phyloP scores from a whole-genome alignment of 2,329 filamentous ascomycete species.

The Beauveria sp. region DNA sequence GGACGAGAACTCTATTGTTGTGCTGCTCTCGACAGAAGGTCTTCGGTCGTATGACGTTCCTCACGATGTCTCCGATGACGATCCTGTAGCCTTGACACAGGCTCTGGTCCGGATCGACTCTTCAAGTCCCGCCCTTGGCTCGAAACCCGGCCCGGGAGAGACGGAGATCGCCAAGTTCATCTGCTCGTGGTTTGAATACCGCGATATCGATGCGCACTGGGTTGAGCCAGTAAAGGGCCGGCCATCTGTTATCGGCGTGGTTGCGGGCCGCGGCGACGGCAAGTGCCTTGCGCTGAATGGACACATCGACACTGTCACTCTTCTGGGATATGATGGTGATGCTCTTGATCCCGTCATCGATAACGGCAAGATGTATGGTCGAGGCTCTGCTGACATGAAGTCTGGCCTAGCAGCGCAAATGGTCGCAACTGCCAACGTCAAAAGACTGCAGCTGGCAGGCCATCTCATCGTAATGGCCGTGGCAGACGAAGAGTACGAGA shows the following conservation, averaged over 20 bases:
- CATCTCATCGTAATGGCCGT: conserved; percentile 47
- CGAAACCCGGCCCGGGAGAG: conserved; percentile 37
- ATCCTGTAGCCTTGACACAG: conserved; percentile 35
- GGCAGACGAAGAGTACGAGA: conserved; percentile 44
- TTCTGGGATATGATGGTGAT: conserved; percentile 37
- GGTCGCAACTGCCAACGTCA: conserved; percentile 31
- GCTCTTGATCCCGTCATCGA: conserved; percentile 35
- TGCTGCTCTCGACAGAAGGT: conserved; percentile 59
- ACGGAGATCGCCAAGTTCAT: conserved; percentile 38
- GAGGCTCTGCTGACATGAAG: conserved; percentile 46
- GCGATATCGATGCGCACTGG: conserved; percentile 42
- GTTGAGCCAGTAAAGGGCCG: conserved; percentile 38
- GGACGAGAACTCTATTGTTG: conserved; percentile 44
- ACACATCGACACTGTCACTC: conserved; percentile 45
- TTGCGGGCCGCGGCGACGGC: conserved; percentile 38
- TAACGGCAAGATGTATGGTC: conserved; percentile 34
- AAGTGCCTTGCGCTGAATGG: conserved; percentile 46
- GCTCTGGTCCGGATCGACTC: conserved; percentile 42
- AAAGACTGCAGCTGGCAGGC: conserved; percentile 32
- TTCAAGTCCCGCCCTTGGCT: conserved; percentile 36
- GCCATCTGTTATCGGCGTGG: conserved; percentile 42
- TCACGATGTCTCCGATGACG: conserved; percentile 31
- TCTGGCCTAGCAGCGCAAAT: conserved; percentile 40
- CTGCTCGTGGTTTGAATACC: conserved; percentile 41
- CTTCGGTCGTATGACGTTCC: conserved; percentile 24